A percentile compares a stretch with the other conserved stretches of the same genome.
Conservation (phyloP, 148 eudicot genomes). For the Selenicereus undatus region DNA sequence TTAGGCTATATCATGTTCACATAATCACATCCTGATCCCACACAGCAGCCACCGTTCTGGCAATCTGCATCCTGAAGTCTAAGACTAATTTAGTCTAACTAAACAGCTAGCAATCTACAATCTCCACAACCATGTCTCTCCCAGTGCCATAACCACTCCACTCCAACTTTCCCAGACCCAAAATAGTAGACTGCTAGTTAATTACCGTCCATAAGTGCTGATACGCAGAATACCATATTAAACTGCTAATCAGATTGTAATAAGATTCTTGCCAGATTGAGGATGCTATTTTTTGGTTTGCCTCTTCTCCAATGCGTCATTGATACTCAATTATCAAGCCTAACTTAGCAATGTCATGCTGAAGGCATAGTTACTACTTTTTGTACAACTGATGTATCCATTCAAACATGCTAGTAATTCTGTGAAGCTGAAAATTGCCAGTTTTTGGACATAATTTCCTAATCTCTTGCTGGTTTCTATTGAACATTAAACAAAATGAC, state of each 20-base stretch:
- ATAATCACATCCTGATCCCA: too few species aligned
- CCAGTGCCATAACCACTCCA: neutral
- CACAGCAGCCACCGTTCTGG: neutral
- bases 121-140: neutral
- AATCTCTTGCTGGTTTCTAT: neutral
- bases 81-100: neutral
- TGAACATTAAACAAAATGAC: neutral
- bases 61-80: neutral
- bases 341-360: neutral
- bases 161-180: neutral
- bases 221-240: neutral
- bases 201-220: neutral
- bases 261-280: neutral
- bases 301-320: too few species aligned
- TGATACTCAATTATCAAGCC: neutral
- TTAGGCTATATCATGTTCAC: neutral
- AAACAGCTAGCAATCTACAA: neutral
- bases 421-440: neutral
- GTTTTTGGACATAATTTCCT: neutral
- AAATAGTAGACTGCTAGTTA: neutral
- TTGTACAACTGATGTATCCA: neutral
- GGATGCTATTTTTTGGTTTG: neutral
- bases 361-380: neutral
- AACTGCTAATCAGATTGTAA: neutral
- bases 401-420: neutral